Base-by-base conservation (phyloP, 495 filamentous ascomycete genomes). In the Poronia punctata region DNA sequence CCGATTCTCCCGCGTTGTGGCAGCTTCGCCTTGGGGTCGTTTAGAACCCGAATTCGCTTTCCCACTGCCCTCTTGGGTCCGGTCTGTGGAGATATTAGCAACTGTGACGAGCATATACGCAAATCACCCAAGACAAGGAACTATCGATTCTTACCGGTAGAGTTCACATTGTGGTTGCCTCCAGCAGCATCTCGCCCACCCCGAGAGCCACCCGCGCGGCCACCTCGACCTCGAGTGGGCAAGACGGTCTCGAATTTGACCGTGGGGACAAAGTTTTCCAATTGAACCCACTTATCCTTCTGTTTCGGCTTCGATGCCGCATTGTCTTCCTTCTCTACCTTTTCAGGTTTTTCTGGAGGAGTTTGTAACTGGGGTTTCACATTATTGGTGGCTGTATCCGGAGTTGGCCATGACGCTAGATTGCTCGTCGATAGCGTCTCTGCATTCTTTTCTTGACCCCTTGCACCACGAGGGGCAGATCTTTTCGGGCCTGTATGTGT, bases 321-420 rank as follows among this genome's bases (percentile, higher is more conserved):
- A 59, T 62, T 50, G 49, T 83, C 79, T 10, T 84, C 76, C 45
- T 80, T 82, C 25, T 82, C 77, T 5, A 76, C 62, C 53, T 82
- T 88, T 21, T 87, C 83, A 3, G 57, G 72, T 28, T 76, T 75
- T 21, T 83, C 77, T 5, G 65, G 43, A 53, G 86, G 84, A 20
- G 57, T 53, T 5, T 61, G 37, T 26, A 17, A 7, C 19, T 35
- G 54, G 1, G 44, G 2, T 41, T 68, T 71, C 22, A 49, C 24
- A 25, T 54, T 70, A 50, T 79, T 85, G 22, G 83, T 72, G 3
- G 83, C 86, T 30, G 74, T 80, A 40, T 95, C 83, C 1, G 88
- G 88, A 7, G 92, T 95, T 14, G 92, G 92, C 92, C 92, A 98
- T 20, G 79, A 79, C 20, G 75, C 68, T 26, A 83, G 70, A 61